phyloP scores from a whole-genome alignment of 441 rosid species.

The Aleurites moluccanus region DNA sequence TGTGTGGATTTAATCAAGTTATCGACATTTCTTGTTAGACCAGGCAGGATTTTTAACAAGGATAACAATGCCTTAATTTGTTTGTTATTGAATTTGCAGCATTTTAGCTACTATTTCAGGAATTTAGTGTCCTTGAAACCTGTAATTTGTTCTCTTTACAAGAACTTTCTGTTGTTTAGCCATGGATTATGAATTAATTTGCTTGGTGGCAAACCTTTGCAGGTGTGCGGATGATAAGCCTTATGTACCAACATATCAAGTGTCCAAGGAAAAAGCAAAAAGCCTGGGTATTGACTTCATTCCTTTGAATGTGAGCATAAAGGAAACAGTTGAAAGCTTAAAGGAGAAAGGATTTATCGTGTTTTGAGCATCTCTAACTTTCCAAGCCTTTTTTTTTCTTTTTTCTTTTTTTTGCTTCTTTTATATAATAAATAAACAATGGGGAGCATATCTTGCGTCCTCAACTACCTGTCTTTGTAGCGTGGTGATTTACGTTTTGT shows the following conservation, averaged over 20 bases:
- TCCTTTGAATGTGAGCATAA: conserved; percentile 54
- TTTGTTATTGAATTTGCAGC: no score
- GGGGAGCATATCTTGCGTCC: not conserved
- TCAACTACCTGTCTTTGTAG: not conserved
- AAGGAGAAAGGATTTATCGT: conserved; percentile 46
- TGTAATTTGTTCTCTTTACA: not conserved
- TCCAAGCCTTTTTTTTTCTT: no score
- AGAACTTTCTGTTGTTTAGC: not conserved
- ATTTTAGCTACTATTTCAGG: not conserved
- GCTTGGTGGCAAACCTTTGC: conserved; percentile 13
- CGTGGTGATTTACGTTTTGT: not conserved
- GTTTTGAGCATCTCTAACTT: not conserved
- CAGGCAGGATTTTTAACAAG: not conserved
- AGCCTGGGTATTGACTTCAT: conserved; percentile 57
- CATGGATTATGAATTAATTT: not conserved
- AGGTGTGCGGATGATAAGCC: conserved; percentile 63
- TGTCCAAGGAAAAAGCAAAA: conserved; percentile 63
- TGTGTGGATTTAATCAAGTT: not conserved
- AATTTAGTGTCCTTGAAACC: not conserved
- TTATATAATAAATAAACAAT: not conserved
- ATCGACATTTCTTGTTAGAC: not conserved
- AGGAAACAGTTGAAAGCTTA: conserved; percentile 71
- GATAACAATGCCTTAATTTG: not conserved
- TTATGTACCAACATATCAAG: conserved; percentile 38
- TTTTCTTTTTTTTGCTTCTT: no score